phyloP scores from a whole-genome alignment of 495 filamentous ascomycete species.

The Penicillium odoratum region DNA sequence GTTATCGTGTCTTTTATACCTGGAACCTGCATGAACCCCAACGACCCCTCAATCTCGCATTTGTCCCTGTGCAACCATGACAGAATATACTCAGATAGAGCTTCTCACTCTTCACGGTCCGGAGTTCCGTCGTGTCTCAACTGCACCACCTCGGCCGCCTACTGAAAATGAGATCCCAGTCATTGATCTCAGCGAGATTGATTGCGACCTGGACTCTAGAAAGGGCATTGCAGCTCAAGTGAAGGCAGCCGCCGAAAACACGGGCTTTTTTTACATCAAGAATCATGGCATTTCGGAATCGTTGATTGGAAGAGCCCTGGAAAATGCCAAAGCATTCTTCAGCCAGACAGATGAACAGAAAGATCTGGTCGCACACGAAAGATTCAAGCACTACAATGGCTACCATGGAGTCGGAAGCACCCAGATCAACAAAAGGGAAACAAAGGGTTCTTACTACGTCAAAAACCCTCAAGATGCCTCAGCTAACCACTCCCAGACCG shows the following conservation, averaged over 20 bases:
- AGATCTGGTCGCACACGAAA: conserved; percentile 25
- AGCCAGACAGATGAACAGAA: conserved; percentile 41
- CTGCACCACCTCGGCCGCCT: conserved; percentile 30
- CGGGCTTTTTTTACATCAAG: conserved; percentile 56
- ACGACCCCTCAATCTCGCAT: neutral
- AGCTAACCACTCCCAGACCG: conserved; percentile 17
- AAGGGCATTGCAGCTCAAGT: conserved; percentile 42
- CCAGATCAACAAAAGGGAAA: conserved; percentile 30
- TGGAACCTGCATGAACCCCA: neutral
- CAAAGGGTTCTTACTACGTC: conserved; percentile 18
- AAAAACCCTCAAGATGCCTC: neutral
- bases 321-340: conserved; percentile 47
- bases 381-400: conserved; percentile 31
- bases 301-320: conserved; percentile 40
- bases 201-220: conserved; percentile 36
- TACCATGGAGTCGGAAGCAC: conserved; percentile 29
- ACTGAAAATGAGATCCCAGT: conserved; percentile 56
- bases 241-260: conserved; percentile 45
- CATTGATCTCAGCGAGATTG: conserved; percentile 48
- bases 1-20: neutral
- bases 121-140: conserved; percentile 35
- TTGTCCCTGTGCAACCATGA: neutral
- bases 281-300: conserved; percentile 53
- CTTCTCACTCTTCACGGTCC: conserved; percentile 29
- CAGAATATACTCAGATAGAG: conserved; percentile 34